Evolutionary conservation across 2,329 filamentous ascomycete genomes (phyloP).

Genomic region (Colletotrichum sp.): DNA sequence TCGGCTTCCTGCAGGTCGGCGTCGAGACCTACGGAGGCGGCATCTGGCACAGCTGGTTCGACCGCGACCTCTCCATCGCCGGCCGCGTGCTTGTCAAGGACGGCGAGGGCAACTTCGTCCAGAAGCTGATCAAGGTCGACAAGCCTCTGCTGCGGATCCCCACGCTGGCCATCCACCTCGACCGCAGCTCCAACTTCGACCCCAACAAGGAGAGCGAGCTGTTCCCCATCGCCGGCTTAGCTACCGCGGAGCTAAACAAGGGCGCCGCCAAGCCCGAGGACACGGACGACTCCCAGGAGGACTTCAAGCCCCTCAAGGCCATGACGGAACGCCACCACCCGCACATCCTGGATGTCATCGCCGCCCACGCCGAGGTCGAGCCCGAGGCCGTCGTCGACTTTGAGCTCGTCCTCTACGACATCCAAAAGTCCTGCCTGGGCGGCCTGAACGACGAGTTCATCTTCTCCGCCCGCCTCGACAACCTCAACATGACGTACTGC

Average conservation of each 20-base stretch:
- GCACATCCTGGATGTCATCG: constrained; percentile 83
- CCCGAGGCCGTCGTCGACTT: constrained; percentile 85
- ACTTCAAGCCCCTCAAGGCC: constrained; percentile 77
- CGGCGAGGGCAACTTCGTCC: constrained; percentile 74
- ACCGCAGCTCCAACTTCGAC: constrained; percentile 83
- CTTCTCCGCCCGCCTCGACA: constrained; percentile 94
- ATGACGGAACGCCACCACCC: constrained; percentile 88
- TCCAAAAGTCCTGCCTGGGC: constrained; percentile 87
- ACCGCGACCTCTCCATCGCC: constrained; percentile 89
- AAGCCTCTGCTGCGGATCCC: constrained; percentile 91
- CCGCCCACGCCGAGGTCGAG: constrained; percentile 74
- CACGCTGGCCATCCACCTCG: constrained; percentile 91
- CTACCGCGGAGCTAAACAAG: constrained; percentile 86
- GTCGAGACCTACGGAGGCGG: constrained; percentile 97
- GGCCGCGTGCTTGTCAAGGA: constrained; percentile 84
- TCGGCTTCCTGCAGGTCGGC: constrained; percentile 91
- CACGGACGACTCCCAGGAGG: constrained; percentile 45
- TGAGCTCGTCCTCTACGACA: constrained; percentile 96
- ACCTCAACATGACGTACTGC: constrained; percentile 96
- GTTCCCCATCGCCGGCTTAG: constrained; percentile 89
- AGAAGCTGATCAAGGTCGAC: constrained; percentile 89
- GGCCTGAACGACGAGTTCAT: constrained; percentile 94
- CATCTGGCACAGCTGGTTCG: constrained; percentile 98
- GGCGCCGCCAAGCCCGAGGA: constrained; percentile 45
- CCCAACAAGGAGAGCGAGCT: constrained; percentile 98